Evolutionary conservation across 768 basidiomycete species (phyloP), one percentile per base, ranked within the genome.

Genomic region (Hemileccinum rubropunctum): DNA sequence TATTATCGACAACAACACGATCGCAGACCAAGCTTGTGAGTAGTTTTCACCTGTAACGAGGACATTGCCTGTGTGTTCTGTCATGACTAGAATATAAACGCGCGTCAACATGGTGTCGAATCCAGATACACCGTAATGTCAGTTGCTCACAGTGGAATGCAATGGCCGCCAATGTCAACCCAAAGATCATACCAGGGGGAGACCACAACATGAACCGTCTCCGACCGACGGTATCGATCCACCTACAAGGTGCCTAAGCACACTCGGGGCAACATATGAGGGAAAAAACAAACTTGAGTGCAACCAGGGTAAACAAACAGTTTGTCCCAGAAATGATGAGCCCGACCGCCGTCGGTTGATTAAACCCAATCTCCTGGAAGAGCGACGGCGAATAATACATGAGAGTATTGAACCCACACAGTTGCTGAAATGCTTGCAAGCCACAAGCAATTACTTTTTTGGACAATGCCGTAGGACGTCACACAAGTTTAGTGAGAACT

Each of bases 331-430:
- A 85, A 26, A 91, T 74, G 59, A 90, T 84, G 27, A 90, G 76
- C 0, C 88, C 88, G 21, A 90, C 86, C 0, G 87, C 87, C 3
- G 87, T 89, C 1, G 90, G 84, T 59, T 92, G 85, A 61, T 86
- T 72, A 69, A 91, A 91, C 0, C 90, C 90, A 42, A 91, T 86
- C 54, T 82, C 76, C 56, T 85, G 79, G 73, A 91, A 91, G 12
- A 91, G 75, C 0, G 88, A 88, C 4, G 88, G 84, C 20, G 84
- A 85, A 61, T 85, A 84, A 59, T 78, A 81, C 79, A 83, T 82
- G 50, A 90, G 76, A 0, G 89, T 88, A 59, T 91, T 91, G 74
- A 90, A 91, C 2, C 90, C 90, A 53, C 83, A 91, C 0, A 91
- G 74, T 62, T 91, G 90, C 61, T 91, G 89, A 67, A 82, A 84